Evolutionary conservation across 2,329 filamentous ascomycete genomes (phyloP).

Genomic region (Ophiosphaerella korrae): DNA sequence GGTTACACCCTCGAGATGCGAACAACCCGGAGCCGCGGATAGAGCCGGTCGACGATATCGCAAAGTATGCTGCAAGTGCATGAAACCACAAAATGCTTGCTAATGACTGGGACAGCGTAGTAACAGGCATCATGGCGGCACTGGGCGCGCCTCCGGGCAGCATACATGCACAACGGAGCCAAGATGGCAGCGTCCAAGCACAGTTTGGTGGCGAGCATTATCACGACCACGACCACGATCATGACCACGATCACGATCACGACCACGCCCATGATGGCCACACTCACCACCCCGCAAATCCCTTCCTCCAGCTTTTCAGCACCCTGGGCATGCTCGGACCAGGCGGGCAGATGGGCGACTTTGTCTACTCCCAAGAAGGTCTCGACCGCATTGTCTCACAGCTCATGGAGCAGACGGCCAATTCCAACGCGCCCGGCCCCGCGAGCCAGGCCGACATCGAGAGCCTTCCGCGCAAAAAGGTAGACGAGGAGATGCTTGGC

Average conservation of each 20-base stretch:
- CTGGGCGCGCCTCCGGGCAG: constrained; percentile 35
- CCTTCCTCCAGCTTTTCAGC: constrained; percentile 54
- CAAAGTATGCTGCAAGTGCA: constrained; percentile 49
- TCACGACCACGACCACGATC: constrained; percentile 6
- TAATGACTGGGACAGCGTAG: constrained; percentile 32
- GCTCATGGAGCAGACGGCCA: constrained; percentile 82
- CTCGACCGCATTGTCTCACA: constrained; percentile 86
- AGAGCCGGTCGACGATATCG: constrained; percentile 54
- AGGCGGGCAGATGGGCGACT: constrained; percentile 68
- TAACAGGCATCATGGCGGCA: constrained; percentile 41
- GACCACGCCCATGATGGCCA: constrained; percentile 8
- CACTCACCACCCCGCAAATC: constrained; percentile 22
- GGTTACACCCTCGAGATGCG: constrained; percentile 57
- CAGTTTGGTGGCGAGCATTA: constrained; percentile 12
- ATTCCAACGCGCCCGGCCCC: constrained; percentile 79
- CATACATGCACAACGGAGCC: constrained; percentile 15
- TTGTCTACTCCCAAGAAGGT: constrained; percentile 88
- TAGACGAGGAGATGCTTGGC: constrained; percentile 73
- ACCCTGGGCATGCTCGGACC: constrained; percentile 37
- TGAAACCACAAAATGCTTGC: constrained; percentile 5
- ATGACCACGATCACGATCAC: constrained; percentile 5
- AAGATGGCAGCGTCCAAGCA: constrained; percentile 9
- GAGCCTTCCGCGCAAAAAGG: constrained; percentile 70
- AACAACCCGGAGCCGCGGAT: constrained; percentile 55
- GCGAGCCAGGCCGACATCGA: constrained; percentile 77